A percentile compares a stretch with the other conserved stretches of the same genome.
phyloP scores from a whole-genome alignment of 352 stramenopile genomes.

The Globisporangium nagaii region DNA sequence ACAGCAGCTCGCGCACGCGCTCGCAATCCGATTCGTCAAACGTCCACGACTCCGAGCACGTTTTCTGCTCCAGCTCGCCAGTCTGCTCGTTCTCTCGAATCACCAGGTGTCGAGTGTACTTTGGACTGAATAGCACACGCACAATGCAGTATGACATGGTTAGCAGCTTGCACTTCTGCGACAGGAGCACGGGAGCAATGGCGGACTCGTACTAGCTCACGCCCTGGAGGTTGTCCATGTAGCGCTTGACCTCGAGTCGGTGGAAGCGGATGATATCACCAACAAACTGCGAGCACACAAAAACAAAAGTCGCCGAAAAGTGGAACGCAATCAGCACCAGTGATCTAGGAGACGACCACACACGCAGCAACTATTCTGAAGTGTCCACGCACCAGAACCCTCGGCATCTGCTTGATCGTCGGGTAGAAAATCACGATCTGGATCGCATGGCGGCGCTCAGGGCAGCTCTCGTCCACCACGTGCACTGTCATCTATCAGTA shows the following conservation, averaged over 20 bases:
- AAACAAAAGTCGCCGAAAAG: slow-evolving; percentile 1
- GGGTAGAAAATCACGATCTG: slow-evolving; percentile 66
- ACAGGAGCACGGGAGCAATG: background rate
- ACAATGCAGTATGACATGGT: background rate
- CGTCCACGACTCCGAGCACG: slow-evolving; percentile 51
- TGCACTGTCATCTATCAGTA: slow-evolving; percentile 64
- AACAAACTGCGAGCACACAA: slow-evolving; percentile 31
- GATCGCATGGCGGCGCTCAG: slow-evolving; percentile 43
- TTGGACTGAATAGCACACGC: background rate
- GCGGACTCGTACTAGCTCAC: slow-evolving; percentile 33
- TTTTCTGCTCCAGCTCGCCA: slow-evolving; percentile 33
- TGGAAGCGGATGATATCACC: slow-evolving; percentile 80
- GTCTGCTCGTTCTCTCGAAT: slow-evolving; percentile 25
- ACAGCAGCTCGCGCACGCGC: slow-evolving; percentile 37
- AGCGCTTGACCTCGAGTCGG: slow-evolving; percentile 63
- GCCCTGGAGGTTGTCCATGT: slow-evolving; percentile 50
- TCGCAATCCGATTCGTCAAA: slow-evolving; percentile 51
- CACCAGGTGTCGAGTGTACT: slow-evolving; percentile 50
- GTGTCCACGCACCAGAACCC: slow-evolving; percentile 50
- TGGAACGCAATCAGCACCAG: too few species aligned
- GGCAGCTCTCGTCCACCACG: slow-evolving; percentile 56
- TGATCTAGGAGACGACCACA: too few species aligned
- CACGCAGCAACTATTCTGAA: too few species aligned
- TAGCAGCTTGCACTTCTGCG: background rate
- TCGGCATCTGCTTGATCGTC: slow-evolving; percentile 52